Percentiles rank a stretch among this genome's conserved stretches.
These are phyloP conservation scores for Protostelium mycophagum DNA, from an alignment of 78 protist genomes.

Conservation along the genomic window DNA sequence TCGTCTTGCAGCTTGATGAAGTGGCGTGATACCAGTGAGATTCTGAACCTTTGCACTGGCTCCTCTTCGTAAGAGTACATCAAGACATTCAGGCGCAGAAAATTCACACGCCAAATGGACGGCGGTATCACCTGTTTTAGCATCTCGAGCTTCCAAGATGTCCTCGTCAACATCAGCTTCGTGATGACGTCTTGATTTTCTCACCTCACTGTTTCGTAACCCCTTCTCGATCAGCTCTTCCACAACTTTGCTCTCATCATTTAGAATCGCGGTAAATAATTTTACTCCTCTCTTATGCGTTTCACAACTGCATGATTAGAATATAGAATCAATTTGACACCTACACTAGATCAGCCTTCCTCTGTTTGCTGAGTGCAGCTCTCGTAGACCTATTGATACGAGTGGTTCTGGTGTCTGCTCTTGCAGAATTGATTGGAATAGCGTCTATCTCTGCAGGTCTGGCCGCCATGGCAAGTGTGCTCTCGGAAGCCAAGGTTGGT, in stretches of 20 bases:
- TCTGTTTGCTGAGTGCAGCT: not conserved
- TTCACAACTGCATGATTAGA: not conserved
- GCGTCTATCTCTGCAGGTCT: no score
- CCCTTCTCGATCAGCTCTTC: not conserved
- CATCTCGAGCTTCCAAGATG: not conserved
- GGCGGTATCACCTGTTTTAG: not conserved
- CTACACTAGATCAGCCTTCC: not conserved
- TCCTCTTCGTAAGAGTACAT: not conserved
- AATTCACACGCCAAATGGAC: not conserved
- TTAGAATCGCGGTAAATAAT: not conserved
- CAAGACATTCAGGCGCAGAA: not conserved
- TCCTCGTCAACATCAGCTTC: not conserved
- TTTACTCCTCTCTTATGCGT: not conserved
- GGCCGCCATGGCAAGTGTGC: no score
- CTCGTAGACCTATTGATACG: no score
- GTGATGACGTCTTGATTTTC: not conserved
- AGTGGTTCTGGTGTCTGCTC: no score
- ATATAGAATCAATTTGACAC: not conserved
- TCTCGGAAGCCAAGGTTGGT: no score
- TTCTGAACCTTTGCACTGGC: not conserved
- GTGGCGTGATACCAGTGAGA: not conserved
- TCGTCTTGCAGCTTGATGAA: not conserved
- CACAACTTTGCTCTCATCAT: not conserved
- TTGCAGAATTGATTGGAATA: no score
- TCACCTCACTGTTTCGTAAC: not conserved